Base-by-base conservation (phyloP, 176 grass and related monocot genomes). In the Coix lacrymajobi region DNA sequence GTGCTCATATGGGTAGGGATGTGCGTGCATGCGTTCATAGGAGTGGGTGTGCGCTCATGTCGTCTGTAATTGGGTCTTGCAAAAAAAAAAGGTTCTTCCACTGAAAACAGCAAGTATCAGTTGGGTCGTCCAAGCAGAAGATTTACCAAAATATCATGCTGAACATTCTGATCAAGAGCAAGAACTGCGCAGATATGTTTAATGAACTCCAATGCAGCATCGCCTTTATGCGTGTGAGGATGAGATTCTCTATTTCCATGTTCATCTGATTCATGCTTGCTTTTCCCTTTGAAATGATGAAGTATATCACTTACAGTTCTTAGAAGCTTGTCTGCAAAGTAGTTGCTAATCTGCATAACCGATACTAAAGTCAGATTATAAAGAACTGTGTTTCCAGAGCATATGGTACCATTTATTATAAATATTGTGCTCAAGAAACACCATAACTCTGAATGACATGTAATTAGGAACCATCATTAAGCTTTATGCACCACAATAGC, bases 131-230 rank as follows among this genome's bases (percentile, higher is more conserved):
- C 19, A 81, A 62, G 85, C 31, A 79, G 70, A 52, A 61, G 30
- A 87, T 76, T 86, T 95, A 98, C 96, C 87, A 93, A 83, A 84
- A 98, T 89, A 86, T 98, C 96, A 91, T 93, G 92, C 68, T 98
- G 92, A 76, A 98, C 92, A 65, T 90, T 91, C 43, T 98, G 81
- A 79, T 98, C 96, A 67, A 98, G 92, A 80, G 86, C 83, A 79
- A 98, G 92, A 84, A 98, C 96, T 28, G 96, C 89, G 84, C 86
- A 98, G 39, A 98, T 85, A 91, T 98, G 91, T 71, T 98, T 98
- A 84, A 95, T 93, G 79, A 98, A 98, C 73, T 98, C 92, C 75
- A 98, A 86, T 74, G 90, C 92, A 79, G 88, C 83, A 91, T 93
- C 81, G 56, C 96, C 92, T 89, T 91, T 94, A 82, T 89, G 84